Conservation (phyloP, 148 eudicot species). For the Camellia sinensis region DNA sequence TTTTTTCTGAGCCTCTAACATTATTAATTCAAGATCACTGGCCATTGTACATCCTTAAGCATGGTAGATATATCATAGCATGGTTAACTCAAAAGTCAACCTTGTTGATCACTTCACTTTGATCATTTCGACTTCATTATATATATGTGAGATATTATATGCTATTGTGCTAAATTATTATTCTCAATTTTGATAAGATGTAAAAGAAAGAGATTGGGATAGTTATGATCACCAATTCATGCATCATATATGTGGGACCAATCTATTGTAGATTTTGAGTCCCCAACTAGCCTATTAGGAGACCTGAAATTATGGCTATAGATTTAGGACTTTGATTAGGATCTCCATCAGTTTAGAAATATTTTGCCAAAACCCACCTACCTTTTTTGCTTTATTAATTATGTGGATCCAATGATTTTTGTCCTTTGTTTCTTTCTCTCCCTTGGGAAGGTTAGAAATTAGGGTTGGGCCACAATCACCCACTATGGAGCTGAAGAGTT, state of each 20-base stretch:
- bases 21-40: neutral
- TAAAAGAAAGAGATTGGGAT: conserved; percentile 19
- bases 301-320: conserved; percentile 57
- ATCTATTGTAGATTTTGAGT: conserved; percentile 23
- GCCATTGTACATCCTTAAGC: neutral
- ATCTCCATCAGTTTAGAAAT: conserved; percentile 31
- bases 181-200: conserved; percentile 14
- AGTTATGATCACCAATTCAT: conserved; percentile 33
- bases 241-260: conserved; percentile 45
- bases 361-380: conserved; percentile 33
- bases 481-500: conserved; percentile 42
- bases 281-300: conserved; percentile 31
- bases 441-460: conserved; percentile 36
- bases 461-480: conserved; percentile 44
- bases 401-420: conserved; percentile 50
- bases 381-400: conserved; percentile 23
- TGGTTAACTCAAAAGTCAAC: conserved; percentile 19
- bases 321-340: conserved; percentile 40
- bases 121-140: conserved; percentile 11
- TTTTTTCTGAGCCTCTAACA: too few species aligned
- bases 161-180: neutral
- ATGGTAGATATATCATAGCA: neutral
- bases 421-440: conserved; percentile 25
- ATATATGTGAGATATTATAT: neutral
- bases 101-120: conserved; percentile 7